phyloP scores from a whole-genome alignment of 179 eudicot species.

The Silene vulgaris region DNA sequence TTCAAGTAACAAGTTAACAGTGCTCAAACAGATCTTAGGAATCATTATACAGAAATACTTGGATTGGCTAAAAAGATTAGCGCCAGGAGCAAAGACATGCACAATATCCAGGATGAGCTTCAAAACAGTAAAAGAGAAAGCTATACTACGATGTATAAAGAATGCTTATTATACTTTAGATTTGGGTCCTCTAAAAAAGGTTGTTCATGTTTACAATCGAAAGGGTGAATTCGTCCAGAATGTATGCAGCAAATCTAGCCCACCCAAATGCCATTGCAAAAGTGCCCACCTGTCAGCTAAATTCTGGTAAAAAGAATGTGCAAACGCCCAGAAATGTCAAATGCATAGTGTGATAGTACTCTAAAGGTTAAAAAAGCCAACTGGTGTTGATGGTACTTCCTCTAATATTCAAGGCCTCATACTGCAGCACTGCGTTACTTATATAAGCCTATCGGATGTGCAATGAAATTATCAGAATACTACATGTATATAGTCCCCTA shows the following conservation, averaged over 20 bases:
- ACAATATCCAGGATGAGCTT: not conserved
- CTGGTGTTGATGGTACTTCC: not conserved
- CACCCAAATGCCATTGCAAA: not conserved
- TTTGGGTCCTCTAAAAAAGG: not conserved
- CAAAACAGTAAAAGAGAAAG: not conserved
- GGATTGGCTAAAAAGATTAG: not conserved
- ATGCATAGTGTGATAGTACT: not conserved
- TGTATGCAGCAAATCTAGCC: not conserved
- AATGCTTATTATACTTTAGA: not conserved
- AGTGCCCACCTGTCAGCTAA: not conserved
- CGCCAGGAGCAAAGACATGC: not conserved
- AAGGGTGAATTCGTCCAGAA: not conserved
- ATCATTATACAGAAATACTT: not conserved
- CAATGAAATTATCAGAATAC: not conserved
- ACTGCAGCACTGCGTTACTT: not conserved
- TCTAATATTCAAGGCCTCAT: not conserved
- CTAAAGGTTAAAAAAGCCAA: too few relatives aligned
- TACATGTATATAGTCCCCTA: too few relatives aligned
- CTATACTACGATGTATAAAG: not conserved
- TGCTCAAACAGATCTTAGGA: slow-evolving; percentile 1
- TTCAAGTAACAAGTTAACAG: not conserved
- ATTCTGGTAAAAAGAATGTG: not conserved
- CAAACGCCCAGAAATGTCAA: not conserved
- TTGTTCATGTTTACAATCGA: not conserved
- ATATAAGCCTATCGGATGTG: not conserved